A percentile compares a stretch with the other conserved stretches of the same genome.
phyloP scores from a whole-genome alignment of 495 filamentous ascomycete species.

The Xylaria acuta region DNA sequence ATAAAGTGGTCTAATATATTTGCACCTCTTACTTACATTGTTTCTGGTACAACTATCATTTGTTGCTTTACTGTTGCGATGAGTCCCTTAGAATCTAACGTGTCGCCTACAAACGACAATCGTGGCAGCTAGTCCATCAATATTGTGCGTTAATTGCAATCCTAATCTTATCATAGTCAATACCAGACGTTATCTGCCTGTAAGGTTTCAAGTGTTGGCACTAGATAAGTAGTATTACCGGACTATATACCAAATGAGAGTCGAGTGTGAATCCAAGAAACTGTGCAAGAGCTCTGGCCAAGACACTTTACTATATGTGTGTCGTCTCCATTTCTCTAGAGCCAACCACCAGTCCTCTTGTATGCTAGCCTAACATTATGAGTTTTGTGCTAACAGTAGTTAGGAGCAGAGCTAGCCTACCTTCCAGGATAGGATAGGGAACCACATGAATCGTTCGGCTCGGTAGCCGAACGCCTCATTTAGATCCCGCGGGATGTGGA shows the following conservation, averaged over 20 bases:
- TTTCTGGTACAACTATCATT: neutral
- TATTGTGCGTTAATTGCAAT: neutral
- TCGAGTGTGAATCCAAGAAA: neutral
- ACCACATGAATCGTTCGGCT: slow-evolving; percentile 25
- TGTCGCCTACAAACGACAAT: neutral
- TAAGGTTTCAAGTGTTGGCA: neutral
- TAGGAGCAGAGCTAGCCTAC: neutral
- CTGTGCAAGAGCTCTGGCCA: neutral
- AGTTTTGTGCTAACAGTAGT: neutral
- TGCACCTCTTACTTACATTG: neutral
- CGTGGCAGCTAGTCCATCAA: neutral
- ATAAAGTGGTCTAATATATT: neutral
- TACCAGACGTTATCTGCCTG: neutral
- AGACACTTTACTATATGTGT: neutral
- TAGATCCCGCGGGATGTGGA: slow-evolving; percentile 26
- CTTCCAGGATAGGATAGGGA: neutral
- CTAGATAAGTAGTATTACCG: neutral
- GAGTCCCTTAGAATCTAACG: neutral
- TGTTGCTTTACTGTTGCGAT: neutral
- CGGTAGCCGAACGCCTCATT: slow-evolving; percentile 33
- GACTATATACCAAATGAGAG: neutral
- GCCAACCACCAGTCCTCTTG: neutral
- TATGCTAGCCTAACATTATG: neutral
- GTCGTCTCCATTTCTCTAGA: neutral
- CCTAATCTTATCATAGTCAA: neutral